Conservation (phyloP, 345 rosid genomes). For the Salix caprea region DNA sequence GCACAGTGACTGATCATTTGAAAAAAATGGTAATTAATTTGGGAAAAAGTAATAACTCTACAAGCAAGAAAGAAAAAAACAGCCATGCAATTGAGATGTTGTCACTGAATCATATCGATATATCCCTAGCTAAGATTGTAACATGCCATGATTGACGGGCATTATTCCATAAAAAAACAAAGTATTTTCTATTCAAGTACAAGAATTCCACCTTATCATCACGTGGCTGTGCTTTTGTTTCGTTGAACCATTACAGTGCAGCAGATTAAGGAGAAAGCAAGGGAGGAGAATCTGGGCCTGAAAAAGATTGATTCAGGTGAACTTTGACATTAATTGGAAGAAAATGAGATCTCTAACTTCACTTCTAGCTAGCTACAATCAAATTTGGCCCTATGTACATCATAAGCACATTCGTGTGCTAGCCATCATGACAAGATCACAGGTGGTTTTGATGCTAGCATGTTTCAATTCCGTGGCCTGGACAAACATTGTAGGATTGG, state of each 20-base stretch:
- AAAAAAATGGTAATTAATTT: not conserved
- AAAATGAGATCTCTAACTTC: too few species aligned
- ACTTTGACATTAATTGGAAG: too few species aligned
- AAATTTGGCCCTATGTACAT: not conserved
- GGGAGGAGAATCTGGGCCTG: not conserved
- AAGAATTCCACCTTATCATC: conserved; percentile 3
- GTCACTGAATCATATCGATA: conserved; percentile 1
- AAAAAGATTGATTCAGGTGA: not conserved
- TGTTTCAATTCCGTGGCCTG: too few species aligned
- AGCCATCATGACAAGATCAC: not conserved
- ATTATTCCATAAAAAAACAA: conserved; percentile 6
- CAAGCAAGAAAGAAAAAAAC: not conserved
- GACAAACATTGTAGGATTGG: too few species aligned
- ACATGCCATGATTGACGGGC: conserved; percentile 10
- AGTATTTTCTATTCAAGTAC: not conserved
- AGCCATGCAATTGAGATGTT: conserved; percentile 8
- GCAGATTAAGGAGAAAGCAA: not conserved
- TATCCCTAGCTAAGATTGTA: not conserved
- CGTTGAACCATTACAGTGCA: conserved; percentile 5
- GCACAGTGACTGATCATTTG: not conserved
- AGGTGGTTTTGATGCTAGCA: not conserved
- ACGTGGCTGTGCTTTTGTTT: conserved; percentile 13
- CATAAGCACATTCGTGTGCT: not conserved
- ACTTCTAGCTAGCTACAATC: too few species aligned
- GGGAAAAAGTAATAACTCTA: not conserved